Percentiles rank a stretch among this genome's conserved stretches.
phyloP scores from a whole-genome alignment of 495 filamentous ascomycete genomes.

The Aspergillus coremiiformis region DNA sequence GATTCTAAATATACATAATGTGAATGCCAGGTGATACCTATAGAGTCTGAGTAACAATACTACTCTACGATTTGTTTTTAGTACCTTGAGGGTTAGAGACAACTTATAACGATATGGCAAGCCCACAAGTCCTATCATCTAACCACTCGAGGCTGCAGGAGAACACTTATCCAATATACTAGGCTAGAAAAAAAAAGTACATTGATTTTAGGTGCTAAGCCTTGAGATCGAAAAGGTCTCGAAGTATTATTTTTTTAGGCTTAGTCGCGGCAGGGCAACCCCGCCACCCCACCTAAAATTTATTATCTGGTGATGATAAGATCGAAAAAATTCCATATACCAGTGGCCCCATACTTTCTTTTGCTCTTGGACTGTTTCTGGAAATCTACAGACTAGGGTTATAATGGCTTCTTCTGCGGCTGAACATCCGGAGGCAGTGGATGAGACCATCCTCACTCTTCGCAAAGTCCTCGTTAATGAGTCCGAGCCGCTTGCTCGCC shows the following conservation, averaged over 20 bases:
- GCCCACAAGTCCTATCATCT: too few species aligned
- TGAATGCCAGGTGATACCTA: too few species aligned
- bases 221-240: background rate
- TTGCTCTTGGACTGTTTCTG: background rate
- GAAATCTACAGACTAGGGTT: background rate
- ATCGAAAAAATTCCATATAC: conserved; percentile 17
- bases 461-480: conserved; percentile 74
- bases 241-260: background rate
- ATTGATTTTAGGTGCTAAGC: too few species aligned
- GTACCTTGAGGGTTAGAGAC: too few species aligned
- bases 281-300: conserved; percentile 31
- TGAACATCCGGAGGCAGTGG: conserved; percentile 9
- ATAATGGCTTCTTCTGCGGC: conserved; percentile 12
- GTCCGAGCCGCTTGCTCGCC: conserved; percentile 69
- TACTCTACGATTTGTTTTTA: too few species aligned
- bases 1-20: too few species aligned
- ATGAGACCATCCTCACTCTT: conserved; percentile 48
- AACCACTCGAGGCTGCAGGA: too few species aligned
- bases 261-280: conserved; percentile 12
- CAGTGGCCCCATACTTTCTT: background rate
- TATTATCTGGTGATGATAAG: conserved; percentile 29
- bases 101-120: too few species aligned
- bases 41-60: too few species aligned
- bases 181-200: too few species aligned
- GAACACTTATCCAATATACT: too few species aligned